Base-by-base conservation (phyloP, 345 rosid species). In the Adansonia digitata region DNA sequence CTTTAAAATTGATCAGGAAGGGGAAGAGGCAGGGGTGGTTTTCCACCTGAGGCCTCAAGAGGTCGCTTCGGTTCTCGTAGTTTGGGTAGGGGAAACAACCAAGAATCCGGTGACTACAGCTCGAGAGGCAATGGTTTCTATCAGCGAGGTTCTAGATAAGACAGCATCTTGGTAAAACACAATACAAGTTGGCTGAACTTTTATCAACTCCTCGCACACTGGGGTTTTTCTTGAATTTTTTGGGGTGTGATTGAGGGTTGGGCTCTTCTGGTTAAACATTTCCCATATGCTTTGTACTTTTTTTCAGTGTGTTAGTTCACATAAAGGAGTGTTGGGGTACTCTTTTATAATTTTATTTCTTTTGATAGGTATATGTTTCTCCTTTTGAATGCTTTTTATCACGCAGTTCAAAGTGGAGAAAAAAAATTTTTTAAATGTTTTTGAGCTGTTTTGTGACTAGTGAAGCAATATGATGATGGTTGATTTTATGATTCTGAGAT, bases 21-120 rank as follows among this genome's bases (percentile, higher is more conserved):
- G 80, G 95, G 96, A 70, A 83, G 98, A 20, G 93, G 99, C 74
- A 80, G 99, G 61, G 88, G 92, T 0, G 77, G 90, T 34, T 91
- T 88, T 79, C 92, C 77, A 74, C 74, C 84, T 8, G 99, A 95
- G 53, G 81, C 90, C 48, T 76, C 90, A 43, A 88, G 97, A 77
- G 94, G 91, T 15, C 86, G 89, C 72, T 84, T 84, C 61, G 84
- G 90, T 73, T 79, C 83, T 24, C 97, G 91, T 29, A 63, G 80
- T 75, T 79, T 69, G 56, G 91, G 94, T 37, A 86, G 96, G 82
- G 94, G 91, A 69, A 81, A 77, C 74, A 43, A 69, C 88, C 90
- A 86, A 74, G 98, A 91, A 22, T 84, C 86, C 15, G 75, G 86
- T 5, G 96, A 93, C 74, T 87, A 86, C 90, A 87, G 92, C 62